These are phyloP conservation scores for Withania somnifera DNA, from an alignment of 305 asterid genomes.

Conservation along the genomic window DNA sequence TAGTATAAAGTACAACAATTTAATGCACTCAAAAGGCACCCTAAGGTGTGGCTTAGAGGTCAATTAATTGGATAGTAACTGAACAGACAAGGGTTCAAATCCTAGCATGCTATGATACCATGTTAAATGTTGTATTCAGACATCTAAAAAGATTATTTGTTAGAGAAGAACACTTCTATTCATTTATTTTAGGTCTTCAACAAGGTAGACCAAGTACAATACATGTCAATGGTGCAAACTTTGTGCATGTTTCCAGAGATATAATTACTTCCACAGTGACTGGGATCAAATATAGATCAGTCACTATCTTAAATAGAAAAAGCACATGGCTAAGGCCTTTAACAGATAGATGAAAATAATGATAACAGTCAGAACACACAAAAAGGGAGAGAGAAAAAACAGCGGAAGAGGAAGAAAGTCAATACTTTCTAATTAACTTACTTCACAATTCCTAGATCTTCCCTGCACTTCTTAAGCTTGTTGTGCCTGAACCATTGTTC, in stretches of 20 bases:
- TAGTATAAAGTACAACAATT: not conserved
- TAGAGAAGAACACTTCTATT: not conserved
- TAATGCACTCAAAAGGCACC: not conserved
- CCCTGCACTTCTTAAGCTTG: conserved; percentile 58
- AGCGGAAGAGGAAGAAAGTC: not conserved
- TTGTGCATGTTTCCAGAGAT: not conserved
- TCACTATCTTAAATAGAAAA: not conserved
- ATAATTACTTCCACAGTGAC: not conserved
- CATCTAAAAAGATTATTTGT: not conserved
- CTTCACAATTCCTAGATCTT: conserved; percentile 69
- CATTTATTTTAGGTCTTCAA: not conserved
- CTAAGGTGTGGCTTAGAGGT: not conserved
- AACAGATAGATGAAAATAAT: not conserved
- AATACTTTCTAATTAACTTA: conserved; percentile 32
- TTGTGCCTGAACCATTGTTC: conserved; percentile 51
- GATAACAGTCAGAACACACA: not conserved
- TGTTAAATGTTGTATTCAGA: not conserved
- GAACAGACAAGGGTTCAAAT: not conserved
- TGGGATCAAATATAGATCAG: not conserved
- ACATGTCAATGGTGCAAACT: not conserved
- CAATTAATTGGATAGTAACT: not conserved
- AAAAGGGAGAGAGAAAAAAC: not conserved
- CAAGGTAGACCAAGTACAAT: not conserved
- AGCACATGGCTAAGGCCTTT: not conserved
- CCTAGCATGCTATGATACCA: not conserved